Percentiles rank a stretch among this genome's conserved stretches.
Conservation (phyloP, 306 rosid genomes). For the Rubus idaeus region DNA sequence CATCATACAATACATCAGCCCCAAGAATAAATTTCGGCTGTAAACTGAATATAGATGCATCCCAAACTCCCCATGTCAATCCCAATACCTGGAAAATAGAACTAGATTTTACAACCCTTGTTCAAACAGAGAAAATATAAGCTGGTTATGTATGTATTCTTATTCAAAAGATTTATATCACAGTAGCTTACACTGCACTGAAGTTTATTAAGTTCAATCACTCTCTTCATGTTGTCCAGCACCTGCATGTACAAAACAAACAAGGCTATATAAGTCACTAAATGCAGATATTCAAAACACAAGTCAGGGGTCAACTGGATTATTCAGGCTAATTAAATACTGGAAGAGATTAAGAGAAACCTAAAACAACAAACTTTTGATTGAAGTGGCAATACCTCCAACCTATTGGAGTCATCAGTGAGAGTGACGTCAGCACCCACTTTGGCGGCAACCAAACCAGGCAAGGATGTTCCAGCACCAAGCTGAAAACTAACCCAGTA, state of each 20-base stretch:
- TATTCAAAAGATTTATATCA: neutral
- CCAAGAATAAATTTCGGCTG: slow-evolving; percentile 72
- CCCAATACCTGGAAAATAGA: slow-evolving; percentile 57
- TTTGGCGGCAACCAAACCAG: slow-evolving; percentile 80
- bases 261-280: slow-evolving; percentile 13
- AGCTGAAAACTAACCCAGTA: slow-evolving; percentile 39
- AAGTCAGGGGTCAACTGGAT: neutral
- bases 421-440: slow-evolving; percentile 74
- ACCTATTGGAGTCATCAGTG: slow-evolving; percentile 51
- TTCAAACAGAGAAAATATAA: no score
- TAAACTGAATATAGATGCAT: slow-evolving; percentile 61
- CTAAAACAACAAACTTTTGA: neutral
- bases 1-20: slow-evolving; percentile 83
- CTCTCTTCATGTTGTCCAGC: slow-evolving; percentile 76
- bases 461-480: slow-evolving; percentile 86
- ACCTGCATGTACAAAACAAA: slow-evolving; percentile 55
- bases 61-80: slow-evolving; percentile 93
- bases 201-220: slow-evolving; percentile 68
- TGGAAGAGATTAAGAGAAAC: neutral
- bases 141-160: neutral
- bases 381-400: slow-evolving; percentile 46
- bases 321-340: neutral
- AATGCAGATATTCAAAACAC: neutral
- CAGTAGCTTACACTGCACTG: slow-evolving; percentile 60
- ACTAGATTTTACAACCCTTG: neutral